Percentiles rank a stretch among this genome's conserved stretches.
Evolutionary conservation across 2,329 filamentous ascomycete genomes (phyloP).

Genomic region (Sporothrix curviconia): DNA sequence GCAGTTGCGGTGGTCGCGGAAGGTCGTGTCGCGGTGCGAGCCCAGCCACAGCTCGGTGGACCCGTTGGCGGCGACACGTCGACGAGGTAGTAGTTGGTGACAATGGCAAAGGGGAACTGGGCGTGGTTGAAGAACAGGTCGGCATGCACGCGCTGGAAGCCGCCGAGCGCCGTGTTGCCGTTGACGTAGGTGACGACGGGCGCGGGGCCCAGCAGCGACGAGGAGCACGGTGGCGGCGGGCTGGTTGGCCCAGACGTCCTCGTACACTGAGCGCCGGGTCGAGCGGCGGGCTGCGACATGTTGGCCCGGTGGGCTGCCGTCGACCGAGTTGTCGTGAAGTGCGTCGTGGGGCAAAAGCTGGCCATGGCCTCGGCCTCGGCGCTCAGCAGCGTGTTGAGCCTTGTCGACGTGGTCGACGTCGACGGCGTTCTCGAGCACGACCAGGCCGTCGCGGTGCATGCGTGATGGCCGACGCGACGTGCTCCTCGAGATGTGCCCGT

Average conservation of each 20-base stretch:
- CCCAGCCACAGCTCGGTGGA: slow-evolving; percentile 47
- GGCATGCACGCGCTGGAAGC: slow-evolving; percentile 33
- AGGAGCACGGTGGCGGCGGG: slow-evolving; percentile 13
- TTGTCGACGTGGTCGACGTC: slow-evolving; percentile 3
- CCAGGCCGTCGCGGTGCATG: slow-evolving; percentile 11
- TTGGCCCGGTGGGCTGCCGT: slow-evolving; percentile 18
- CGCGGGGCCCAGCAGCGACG: slow-evolving; percentile 12
- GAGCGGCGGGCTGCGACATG: slow-evolving; percentile 20
- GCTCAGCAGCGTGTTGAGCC: slow-evolving; percentile 8
- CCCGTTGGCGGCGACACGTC: slow-evolving; percentile 39
- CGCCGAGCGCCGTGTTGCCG: slow-evolving; percentile 16
- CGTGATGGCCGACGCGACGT: slow-evolving; percentile 6
- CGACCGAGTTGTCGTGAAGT: slow-evolving; percentile 19
- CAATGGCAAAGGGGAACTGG: slow-evolving; percentile 41
- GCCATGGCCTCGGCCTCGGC: slow-evolving; percentile 10
- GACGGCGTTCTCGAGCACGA: slow-evolving; percentile 15
- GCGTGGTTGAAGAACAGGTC: slow-evolving; percentile 31
- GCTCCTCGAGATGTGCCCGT: background rate
- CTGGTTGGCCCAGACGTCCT: slow-evolving; percentile 15
- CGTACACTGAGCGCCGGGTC: slow-evolving; percentile 18
- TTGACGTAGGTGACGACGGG: slow-evolving; percentile 17
- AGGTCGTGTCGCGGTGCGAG: slow-evolving; percentile 29
- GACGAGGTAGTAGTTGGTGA: slow-evolving; percentile 42
- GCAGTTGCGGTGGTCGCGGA: slow-evolving; percentile 10
- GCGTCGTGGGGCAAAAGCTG: slow-evolving; percentile 18